Conservation (phyloP, 192 early-diverging fungal species). For the Spizellomyces sp. region DNA sequence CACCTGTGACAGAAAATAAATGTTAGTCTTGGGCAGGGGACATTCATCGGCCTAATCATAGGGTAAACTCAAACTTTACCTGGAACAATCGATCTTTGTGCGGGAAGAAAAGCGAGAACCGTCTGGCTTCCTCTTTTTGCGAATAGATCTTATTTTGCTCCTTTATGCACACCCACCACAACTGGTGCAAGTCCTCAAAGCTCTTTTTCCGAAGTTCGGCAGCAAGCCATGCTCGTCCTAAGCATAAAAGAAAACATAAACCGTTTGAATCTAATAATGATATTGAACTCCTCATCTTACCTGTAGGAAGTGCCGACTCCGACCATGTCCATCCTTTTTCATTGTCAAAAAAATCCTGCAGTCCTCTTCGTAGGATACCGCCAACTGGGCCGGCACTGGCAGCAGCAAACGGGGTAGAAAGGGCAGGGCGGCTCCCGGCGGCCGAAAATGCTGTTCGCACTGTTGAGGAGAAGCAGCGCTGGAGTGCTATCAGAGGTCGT, state of each 20-base stretch:
- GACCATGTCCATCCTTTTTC: slow-evolving; percentile 53
- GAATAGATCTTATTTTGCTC: slow-evolving; percentile 52
- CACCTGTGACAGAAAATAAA: slow-evolving; percentile 31
- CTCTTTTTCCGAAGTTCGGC: slow-evolving; percentile 89
- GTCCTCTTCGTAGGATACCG: slow-evolving; percentile 28
- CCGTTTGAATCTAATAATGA: neutral
- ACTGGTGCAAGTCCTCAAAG: slow-evolving; percentile 95
- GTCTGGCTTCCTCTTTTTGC: slow-evolving; percentile 51
- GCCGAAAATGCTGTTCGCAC: neutral
- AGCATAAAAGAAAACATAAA: neutral
- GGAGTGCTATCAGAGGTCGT: neutral
- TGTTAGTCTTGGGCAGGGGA: slow-evolving; percentile 6
- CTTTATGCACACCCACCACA: slow-evolving; percentile 81
- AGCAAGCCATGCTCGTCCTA: slow-evolving; percentile 87
- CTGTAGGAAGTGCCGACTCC: slow-evolving; percentile 40
- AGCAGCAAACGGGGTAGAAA: neutral
- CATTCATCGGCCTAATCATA: neutral
- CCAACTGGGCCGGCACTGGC: neutral
- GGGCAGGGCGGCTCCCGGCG: neutral
- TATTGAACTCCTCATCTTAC: slow-evolving; percentile 3
- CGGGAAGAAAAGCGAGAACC: slow-evolving; percentile 52
- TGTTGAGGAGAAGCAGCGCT: slow-evolving; percentile 6
- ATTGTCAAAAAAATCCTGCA: slow-evolving; percentile 54
- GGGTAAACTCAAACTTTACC: slow-evolving; percentile 18
- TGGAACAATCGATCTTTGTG: slow-evolving; percentile 41